phyloP scores from a whole-genome alignment of 2,329 filamentous ascomycete genomes.

The Sclerotinia glacialis region DNA sequence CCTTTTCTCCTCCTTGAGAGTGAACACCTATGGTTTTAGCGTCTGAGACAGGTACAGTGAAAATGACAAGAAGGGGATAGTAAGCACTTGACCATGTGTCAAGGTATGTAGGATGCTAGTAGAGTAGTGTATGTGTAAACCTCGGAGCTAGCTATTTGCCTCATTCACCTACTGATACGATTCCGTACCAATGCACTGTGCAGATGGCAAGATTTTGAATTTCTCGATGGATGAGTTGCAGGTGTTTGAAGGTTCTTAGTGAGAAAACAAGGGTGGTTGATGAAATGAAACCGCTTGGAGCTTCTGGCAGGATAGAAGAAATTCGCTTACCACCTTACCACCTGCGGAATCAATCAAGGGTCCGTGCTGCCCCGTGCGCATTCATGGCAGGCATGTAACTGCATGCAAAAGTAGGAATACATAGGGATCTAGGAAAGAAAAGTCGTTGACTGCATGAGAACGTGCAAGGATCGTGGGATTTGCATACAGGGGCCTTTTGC shows the following conservation, averaged over 20 bases:
- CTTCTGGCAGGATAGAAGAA: conserved; percentile 23
- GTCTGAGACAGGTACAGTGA: conserved; percentile 31
- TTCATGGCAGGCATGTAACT: conserved; percentile 15
- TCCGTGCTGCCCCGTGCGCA: conserved; percentile 28
- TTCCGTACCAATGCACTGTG: neutral
- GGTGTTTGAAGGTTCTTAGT: conserved; percentile 15
- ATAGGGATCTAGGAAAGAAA: neutral
- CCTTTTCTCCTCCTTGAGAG: conserved; percentile 5
- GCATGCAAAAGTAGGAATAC: conserved; percentile 8
- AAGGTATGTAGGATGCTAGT: neutral
- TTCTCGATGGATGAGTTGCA: neutral
- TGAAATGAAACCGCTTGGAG: conserved; percentile 33
- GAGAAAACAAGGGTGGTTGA: conserved; percentile 21
- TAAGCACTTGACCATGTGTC: conserved; percentile 4
- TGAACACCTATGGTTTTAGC: conserved; percentile 30
- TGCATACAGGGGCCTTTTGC: neutral
- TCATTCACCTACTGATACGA: conserved; percentile 1
- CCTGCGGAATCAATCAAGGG: conserved; percentile 20
- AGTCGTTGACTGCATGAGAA: conserved; percentile 19
- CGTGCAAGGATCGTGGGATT: conserved; percentile 9
- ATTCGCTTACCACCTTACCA: conserved; percentile 2
- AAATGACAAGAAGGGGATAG: conserved; percentile 11
- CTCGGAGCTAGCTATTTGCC: neutral
- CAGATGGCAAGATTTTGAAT: neutral
- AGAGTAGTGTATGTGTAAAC: neutral